These are phyloP conservation scores for Pseudevernia furfuracea DNA, from an alignment of 495 filamentous ascomycete species.

Conservation along the genomic window DNA sequence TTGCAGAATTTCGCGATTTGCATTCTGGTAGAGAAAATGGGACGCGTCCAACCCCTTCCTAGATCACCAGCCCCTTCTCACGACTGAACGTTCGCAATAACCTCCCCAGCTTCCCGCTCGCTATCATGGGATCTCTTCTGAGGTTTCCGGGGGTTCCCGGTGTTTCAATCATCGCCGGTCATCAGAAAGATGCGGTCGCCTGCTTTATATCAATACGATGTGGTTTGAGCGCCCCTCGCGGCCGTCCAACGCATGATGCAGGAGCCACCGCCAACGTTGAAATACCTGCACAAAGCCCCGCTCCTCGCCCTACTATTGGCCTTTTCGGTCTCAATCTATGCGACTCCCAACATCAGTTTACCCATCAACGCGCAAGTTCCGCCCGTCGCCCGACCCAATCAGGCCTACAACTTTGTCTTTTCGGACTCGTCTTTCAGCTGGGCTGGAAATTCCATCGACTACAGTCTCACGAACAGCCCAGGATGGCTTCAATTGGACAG, in stretches of 20 bases:
- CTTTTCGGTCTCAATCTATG: constrained; percentile 32
- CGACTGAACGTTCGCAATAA: background rate
- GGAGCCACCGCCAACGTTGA: background rate
- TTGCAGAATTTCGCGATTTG: constrained; percentile 5
- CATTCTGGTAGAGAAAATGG: constrained; percentile 12
- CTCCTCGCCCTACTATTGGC: constrained; percentile 31
- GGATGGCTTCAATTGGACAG: constrained; percentile 64
- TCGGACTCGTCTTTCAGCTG: constrained; percentile 60
- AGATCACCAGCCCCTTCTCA: constrained; percentile 5
- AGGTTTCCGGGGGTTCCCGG: background rate
- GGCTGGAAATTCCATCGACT: constrained; percentile 44
- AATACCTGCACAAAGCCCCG: constrained; percentile 28
- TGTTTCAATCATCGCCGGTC: background rate
- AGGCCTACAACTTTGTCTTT: constrained; percentile 61
- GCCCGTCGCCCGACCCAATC: constrained; percentile 58
- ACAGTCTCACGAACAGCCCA: constrained; percentile 54
- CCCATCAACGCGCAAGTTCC: constrained; percentile 73
- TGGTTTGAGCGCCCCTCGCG: constrained; percentile 3
- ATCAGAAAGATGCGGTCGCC: background rate
- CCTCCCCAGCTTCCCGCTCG: background rate
- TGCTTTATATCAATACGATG: constrained; percentile 3
- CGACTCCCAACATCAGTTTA: constrained; percentile 48
- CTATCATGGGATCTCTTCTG: background rate
- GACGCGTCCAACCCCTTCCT: constrained; percentile 10
- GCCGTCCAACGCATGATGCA: background rate